Evolutionary conservation across 2,329 filamentous ascomycete genomes (phyloP).

Genomic region (Xylariomycetidae sp.): DNA sequence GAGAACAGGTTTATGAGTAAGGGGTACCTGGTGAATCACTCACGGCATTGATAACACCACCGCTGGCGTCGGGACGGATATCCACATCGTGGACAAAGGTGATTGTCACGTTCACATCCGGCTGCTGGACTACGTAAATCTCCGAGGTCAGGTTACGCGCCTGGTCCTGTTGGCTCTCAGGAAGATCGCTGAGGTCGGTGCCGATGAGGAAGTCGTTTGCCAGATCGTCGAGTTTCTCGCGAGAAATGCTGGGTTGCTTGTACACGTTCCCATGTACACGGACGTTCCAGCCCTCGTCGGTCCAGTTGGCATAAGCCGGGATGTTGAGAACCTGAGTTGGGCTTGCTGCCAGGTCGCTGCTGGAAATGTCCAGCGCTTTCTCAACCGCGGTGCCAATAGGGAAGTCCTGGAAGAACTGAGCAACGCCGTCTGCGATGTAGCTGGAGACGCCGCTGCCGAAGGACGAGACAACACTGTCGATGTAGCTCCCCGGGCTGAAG

Average conservation of each 20-base stretch:
- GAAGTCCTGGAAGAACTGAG: constrained; percentile 62
- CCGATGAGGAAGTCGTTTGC: constrained; percentile 66
- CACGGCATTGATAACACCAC: constrained; percentile 43
- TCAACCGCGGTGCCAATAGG: constrained; percentile 56
- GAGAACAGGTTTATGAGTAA: not conserved
- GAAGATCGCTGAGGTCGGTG: constrained; percentile 53
- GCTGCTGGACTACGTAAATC: constrained; percentile 72
- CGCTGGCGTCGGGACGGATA: constrained; percentile 46
- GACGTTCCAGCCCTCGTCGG: constrained; percentile 68
- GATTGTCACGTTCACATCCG: constrained; percentile 56
- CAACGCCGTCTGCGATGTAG: constrained; percentile 57
- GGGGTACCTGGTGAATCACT: too few species aligned
- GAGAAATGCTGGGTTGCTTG: constrained; percentile 65
- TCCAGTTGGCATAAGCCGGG: constrained; percentile 64
- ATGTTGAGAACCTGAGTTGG: constrained; percentile 64
- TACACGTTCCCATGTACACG: constrained; percentile 76
- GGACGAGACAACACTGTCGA: constrained; percentile 41
- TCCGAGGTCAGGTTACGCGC: constrained; percentile 67
- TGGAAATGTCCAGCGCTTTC: constrained; percentile 54
- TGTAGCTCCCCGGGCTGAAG: constrained; percentile 42
- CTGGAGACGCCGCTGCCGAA: constrained; percentile 52
- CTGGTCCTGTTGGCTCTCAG: constrained; percentile 53
- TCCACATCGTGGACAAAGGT: constrained; percentile 43
- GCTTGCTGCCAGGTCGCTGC: constrained; percentile 51
- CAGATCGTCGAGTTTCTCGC: constrained; percentile 59